Percentiles rank a stretch among this genome's conserved stretches.
phyloP scores from a whole-genome alignment of 1,284 basidiomycete species.

The Apiotrichum porosum region DNA sequence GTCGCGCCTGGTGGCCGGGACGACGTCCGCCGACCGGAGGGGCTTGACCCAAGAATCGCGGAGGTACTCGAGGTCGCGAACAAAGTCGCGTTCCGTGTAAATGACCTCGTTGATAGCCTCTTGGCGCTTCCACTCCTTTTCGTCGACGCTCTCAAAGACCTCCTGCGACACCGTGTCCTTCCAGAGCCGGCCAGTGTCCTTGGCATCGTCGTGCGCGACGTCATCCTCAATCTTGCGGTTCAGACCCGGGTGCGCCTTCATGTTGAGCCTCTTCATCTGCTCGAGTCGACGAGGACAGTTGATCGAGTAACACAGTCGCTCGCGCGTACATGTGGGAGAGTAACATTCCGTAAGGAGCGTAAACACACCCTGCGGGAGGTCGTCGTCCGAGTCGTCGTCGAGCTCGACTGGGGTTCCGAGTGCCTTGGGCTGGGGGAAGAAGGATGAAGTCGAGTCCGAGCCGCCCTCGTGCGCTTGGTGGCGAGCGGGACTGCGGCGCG shows the following conservation, averaged over 20 bases:
- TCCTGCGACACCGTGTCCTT: slow-evolving; percentile 93
- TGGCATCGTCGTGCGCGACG: slow-evolving; percentile 67
- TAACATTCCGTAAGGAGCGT: slow-evolving; percentile 97
- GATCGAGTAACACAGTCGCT: slow-evolving; percentile 91
- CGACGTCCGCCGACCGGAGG: slow-evolving; percentile 63
- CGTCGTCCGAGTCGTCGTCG: slow-evolving; percentile 49
- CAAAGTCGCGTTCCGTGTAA: slow-evolving; percentile 97
- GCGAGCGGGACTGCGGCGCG: background rate
- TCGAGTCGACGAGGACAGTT: slow-evolving; percentile 91
- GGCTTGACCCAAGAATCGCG: slow-evolving; percentile 92
- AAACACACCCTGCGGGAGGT: slow-evolving; percentile 90
- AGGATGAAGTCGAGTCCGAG: slow-evolving; percentile 25
- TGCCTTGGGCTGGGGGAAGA: background rate
- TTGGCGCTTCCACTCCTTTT: slow-evolving; percentile 90
- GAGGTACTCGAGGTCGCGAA: slow-evolving; percentile 95
- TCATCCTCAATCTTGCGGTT: slow-evolving; percentile 68
- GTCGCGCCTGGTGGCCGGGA: slow-evolving; percentile 69
- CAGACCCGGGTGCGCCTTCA: slow-evolving; percentile 87
- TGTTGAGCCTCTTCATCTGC: slow-evolving; percentile 83
- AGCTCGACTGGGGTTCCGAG: background rate
- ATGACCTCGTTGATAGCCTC: slow-evolving; percentile 99
- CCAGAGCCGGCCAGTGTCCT: slow-evolving; percentile 93
- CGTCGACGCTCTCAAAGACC: slow-evolving; percentile 84
- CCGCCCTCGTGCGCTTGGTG: background rate
- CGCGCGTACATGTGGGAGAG: slow-evolving; percentile 92